A percentile compares a stretch with the other conserved stretches of the same genome.
These are phyloP conservation scores for Pichia nanzhaoensis DNA, from an alignment of 805 yeast genomes.

Conservation along the genomic window DNA sequence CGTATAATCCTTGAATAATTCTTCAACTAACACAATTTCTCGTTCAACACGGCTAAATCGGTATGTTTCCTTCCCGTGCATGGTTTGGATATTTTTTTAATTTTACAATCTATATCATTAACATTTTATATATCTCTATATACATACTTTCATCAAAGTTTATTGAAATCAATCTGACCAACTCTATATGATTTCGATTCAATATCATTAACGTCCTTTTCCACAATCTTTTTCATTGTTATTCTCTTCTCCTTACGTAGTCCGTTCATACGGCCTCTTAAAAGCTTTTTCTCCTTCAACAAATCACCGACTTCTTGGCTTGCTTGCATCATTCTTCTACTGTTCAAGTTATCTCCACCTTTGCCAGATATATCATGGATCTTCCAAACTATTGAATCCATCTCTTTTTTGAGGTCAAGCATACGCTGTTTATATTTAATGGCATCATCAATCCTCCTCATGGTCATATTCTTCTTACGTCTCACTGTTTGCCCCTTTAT, in stretches of 20 bases:
- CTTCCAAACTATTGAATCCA: background rate
- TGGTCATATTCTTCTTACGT: background rate
- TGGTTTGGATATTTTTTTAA: background rate
- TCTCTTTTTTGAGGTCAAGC: background rate
- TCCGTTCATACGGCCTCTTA: constrained; percentile 6
- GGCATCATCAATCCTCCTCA: constrained; percentile 1
- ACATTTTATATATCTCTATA: background rate
- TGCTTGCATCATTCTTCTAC: background rate
- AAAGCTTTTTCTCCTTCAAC: background rate
- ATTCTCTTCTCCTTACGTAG: background rate
- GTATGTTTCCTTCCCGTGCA: too few relatives aligned
- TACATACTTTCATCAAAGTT: background rate
- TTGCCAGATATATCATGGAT: background rate
- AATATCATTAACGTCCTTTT: background rate
- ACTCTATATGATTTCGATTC: background rate
- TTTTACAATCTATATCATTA: background rate
- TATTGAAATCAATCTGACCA: constrained; percentile 3
- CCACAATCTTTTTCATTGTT: background rate
- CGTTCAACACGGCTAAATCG: too few relatives aligned
- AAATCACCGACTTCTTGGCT: background rate
- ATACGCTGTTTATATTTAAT: background rate
- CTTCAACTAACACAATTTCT: too few relatives aligned
- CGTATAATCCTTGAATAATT: too few relatives aligned
- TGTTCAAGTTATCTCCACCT: background rate
- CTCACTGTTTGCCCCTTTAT: background rate